These are phyloP conservation scores for Ustilago bromivora DNA, from an alignment of 1,284 basidiomycete genomes.

Conservation along the genomic window DNA sequence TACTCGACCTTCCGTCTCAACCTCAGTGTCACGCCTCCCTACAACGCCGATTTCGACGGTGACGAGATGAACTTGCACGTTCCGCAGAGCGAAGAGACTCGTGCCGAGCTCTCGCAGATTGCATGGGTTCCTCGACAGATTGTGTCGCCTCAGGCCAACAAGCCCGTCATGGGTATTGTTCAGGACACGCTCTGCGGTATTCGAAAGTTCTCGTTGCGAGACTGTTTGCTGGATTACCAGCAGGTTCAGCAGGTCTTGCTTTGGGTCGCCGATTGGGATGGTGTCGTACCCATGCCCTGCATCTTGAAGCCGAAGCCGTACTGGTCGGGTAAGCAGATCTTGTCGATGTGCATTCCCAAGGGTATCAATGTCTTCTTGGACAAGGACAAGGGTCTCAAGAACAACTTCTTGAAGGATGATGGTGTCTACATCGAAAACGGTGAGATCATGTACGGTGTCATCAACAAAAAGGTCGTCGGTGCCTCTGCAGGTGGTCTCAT, in stretches of 20 bases:
- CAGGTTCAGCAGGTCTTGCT: constrained; percentile 91
- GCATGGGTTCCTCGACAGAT: constrained; percentile 99
- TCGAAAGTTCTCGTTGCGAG: constrained; percentile 95
- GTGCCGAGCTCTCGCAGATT: constrained; percentile 96
- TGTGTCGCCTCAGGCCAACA: constrained; percentile 98
- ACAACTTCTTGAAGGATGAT: constrained; percentile 75
- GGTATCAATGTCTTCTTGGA: constrained; percentile 86
- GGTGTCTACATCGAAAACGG: constrained; percentile 98
- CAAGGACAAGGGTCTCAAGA: constrained; percentile 60
- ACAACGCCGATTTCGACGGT: constrained; percentile 82
- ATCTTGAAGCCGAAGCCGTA: constrained; percentile 96
- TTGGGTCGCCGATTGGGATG: constrained; percentile 98
- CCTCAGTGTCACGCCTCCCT: constrained; percentile 79
- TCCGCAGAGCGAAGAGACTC: constrained; percentile 98
- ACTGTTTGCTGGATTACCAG: constrained; percentile 71
- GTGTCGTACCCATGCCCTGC: constrained; percentile 87
- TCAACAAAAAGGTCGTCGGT: constrained; percentile 98
- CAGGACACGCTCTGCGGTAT: constrained; percentile 98
- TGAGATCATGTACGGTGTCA: constrained; percentile 92
- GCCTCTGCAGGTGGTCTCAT: constrained; percentile 89
- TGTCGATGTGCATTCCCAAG: constrained; percentile 91
- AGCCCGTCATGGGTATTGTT: constrained; percentile 99
- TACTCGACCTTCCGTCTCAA: constrained; percentile 99
- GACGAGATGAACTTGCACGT: constrained; percentile 99
- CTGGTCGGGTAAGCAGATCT: constrained; percentile 98